Evolutionary conservation across 2,329 filamentous ascomycete species (phyloP), one percentile per base, ranked within the genome.

Genomic region (Talaromyces albobiverticillius): DNA sequence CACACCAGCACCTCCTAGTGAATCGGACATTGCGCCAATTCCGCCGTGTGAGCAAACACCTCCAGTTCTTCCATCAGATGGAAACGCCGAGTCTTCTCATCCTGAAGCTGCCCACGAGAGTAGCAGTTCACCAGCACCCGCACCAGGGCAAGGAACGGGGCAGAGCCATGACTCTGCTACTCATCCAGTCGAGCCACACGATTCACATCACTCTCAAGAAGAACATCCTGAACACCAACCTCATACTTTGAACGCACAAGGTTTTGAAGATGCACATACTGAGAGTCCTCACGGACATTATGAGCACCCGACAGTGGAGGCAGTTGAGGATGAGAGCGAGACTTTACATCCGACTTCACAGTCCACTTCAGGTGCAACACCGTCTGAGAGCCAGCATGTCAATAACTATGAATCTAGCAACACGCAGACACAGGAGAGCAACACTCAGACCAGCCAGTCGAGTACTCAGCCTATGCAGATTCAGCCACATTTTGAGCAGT

Each of bases 31-130:
- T 13, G 49, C 49, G 3, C 53, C 53, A 6, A 46, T 51, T 41
- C 47, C 53, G 16, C 47, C 40, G 13, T 31, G 40, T 40, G 53
- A 54, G 42, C 46, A 54, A 11, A 20, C 31, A 25, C 7, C 10
- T 6, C 31, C 22, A 25, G 40, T 11, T 2, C 31, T 25, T 16
- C 23, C 46, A 41, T 9, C 14, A 18, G 29, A 42, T 11, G 10
- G 11, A 6, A 54, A 40, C 26, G 9, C 10, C 16, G 31, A 43
- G 3, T 16, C 13, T 18, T 49, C 46, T 14, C 40, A 54, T 3
- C 46, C 46, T 23, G 7, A 14, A 18, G n/a, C 40, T 16, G 7
- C 18, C 14, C 47, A 32, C n/a, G 8, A 13, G 2, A 36, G 29
- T 26, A 11, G 20, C 32, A 29, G 26, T 11, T 36, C 32, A 13